phyloP scores from a whole-genome alignment of 257 asterid species.

The Handroanthus guayacan region DNA sequence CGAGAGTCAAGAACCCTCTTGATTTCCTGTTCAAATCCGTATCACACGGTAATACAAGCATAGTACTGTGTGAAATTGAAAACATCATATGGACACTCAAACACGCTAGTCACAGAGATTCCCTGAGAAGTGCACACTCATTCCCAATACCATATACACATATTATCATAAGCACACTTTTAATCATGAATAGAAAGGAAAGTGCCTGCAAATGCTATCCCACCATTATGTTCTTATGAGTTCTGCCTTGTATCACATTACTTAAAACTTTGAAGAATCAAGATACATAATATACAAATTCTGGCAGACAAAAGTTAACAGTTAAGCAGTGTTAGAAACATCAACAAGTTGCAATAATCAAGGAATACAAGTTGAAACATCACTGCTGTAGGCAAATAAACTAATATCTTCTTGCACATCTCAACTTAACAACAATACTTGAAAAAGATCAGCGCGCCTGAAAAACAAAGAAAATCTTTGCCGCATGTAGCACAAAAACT shows the following conservation, averaged over 20 bases:
- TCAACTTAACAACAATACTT: not conserved
- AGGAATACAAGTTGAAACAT: not conserved
- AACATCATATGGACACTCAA: slow-evolving; percentile 1
- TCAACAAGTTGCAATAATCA: slow-evolving; percentile 10
- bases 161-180: not conserved
- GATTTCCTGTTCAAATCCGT: too few relatives aligned
- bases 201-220: not conserved
- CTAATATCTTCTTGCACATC: not conserved
- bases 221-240: not conserved
- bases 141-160: slow-evolving; percentile 1
- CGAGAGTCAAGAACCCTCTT: too few relatives aligned
- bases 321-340: slow-evolving; percentile 20
- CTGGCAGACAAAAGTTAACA: not conserved
- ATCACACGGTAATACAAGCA: too few relatives aligned
- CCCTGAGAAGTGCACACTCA: not conserved
- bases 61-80: not conserved
- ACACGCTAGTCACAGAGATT: not conserved
- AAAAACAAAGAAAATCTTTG: not conserved
- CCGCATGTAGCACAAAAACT: not conserved
- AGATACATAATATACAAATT: not conserved
- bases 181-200: not conserved
- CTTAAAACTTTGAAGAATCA: not conserved
- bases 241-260: not conserved
- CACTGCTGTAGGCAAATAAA: not conserved
- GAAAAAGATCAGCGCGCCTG: not conserved